A percentile compares a stretch with the other conserved stretches of the same genome.
Evolutionary conservation across 164 flowering plant genomes (phyloP).

Genomic region (Chimonanthus salicifolius): DNA sequence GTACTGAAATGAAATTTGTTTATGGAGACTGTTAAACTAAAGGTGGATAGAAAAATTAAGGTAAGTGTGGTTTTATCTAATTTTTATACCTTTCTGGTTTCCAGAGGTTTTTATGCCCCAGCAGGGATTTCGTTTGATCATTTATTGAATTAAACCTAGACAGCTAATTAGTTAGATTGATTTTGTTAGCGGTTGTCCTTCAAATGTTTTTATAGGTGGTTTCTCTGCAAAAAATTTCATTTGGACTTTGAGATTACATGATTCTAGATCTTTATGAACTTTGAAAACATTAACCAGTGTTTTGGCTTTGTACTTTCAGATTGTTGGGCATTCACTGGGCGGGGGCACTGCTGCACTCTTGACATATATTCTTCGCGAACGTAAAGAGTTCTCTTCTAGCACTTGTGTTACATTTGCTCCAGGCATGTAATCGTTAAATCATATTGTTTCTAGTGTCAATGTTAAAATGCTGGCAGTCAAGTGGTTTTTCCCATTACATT

Average conservation of each 20-base stretch:
- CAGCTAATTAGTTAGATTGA: background rate
- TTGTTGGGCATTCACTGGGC: conserved; percentile 96
- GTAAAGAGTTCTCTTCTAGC: conserved; percentile 62
- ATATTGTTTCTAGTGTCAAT: background rate
- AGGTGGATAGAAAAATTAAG: too few species aligned
- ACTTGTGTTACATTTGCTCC: conserved; percentile 94
- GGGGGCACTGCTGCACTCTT: conserved; percentile 97
- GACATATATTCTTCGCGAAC: conserved; percentile 89
- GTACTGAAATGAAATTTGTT: too few species aligned
- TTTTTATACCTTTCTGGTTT: too few species aligned
- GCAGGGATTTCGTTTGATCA: too few species aligned
- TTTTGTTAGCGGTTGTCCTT: background rate
- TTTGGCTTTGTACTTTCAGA: conserved; percentile 32
- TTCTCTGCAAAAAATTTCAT: background rate
- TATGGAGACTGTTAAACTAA: too few species aligned
- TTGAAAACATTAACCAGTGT: background rate
- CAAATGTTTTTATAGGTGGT: background rate
- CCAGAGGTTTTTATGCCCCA: too few species aligned
- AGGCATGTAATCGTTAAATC: conserved; percentile 34
- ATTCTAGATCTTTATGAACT: background rate
- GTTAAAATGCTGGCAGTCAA: background rate
- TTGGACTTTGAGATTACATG: background rate
- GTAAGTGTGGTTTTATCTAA: too few species aligned
- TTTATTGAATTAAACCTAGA: too few species aligned
- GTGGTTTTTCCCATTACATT: background rate